Evolutionary conservation across 371 early-diverging fungal species (phyloP).

Genomic region (Lichtheimia ramosa): DNA sequence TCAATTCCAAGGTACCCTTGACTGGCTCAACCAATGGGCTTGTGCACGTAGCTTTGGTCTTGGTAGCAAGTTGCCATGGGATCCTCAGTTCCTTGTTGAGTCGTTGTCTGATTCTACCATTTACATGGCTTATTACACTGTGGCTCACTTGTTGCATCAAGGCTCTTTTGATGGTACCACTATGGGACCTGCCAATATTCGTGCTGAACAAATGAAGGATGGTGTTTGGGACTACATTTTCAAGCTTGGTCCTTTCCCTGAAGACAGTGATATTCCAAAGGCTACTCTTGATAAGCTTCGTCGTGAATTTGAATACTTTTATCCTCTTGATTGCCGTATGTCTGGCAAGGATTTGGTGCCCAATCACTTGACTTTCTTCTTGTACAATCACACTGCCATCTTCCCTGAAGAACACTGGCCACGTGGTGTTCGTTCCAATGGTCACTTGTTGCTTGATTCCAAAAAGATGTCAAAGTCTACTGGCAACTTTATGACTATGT

Average conservation of each 20-base stretch:
- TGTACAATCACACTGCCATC: conserved; percentile 98
- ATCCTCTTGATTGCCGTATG: conserved; percentile 97
- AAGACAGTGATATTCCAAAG: conserved; percentile 55
- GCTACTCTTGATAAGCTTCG: conserved; percentile 72
- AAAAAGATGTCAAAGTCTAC: conserved; percentile 99
- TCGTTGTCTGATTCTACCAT: conserved; percentile 99
- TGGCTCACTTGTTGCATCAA: conserved; percentile 94
- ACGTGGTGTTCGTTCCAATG: conserved; percentile 91
- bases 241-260: conserved; percentile 72
- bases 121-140: conserved; percentile 99
- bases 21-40: conserved; percentile 99
- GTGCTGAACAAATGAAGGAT: conserved; percentile 88
- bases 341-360: conserved; percentile 99
- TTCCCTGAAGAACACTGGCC: conserved; percentile 98
- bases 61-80: conserved; percentile 98
- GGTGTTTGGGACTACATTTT: conserved; percentile 97
- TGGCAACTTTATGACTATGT: conserved; percentile 98
- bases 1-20: conserved; percentile 87
- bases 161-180: conserved; percentile 83
- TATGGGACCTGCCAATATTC: conserved; percentile 84
- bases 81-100: conserved; percentile 96
- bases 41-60: conserved; percentile 98
- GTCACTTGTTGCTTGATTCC: conserved; percentile 96
- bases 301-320: conserved; percentile 96
- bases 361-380: conserved; percentile 99